Base-by-base conservation (phyloP, 495 filamentous ascomycete species). In the Aspergillus homomorphus region DNA sequence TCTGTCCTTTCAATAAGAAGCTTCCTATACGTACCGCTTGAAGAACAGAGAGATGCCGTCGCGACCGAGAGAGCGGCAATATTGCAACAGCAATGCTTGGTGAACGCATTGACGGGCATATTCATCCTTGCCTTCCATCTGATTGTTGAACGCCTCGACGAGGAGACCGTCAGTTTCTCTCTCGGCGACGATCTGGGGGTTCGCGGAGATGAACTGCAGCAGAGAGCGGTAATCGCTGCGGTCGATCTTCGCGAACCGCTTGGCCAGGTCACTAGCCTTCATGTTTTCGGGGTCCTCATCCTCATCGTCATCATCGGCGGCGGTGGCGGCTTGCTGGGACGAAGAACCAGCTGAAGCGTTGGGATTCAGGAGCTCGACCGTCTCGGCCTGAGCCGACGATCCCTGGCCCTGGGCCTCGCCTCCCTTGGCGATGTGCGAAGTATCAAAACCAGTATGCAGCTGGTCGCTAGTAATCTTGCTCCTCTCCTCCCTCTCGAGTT, bases 11-110 rank as follows among this genome's bases (percentile, higher is more conserved):
- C 43, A 1, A 19, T 30, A 3, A 14, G 14, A 53, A 54, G 12
- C 45, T 8, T 51, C 53, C 22, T 46, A 14, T 24, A 62, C 69
- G 48, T 77, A 83, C 84, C 87, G 84, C 74, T 91, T 95, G 80
- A 98, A 98, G 83, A 98, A 98, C 10, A 98, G 73, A 22, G 84
- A 81, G 7, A 97, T 90, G 4, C 95, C 94, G 67, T 98, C 92
- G 42, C 82, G 83, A 52, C 93, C 92, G 6, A 98, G 78, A 15
- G 89, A 86, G 20, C 92, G 84, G 76, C 94, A 98, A 76, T 98
- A 98, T 73, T 98, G 95, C 23, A 98, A 74, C 20, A 98, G 79
- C 10, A 98, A 79, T 12, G 86, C 93, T 70, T 97, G 92, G 74
- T 98, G 94, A 28, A 98, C 92, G 72, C 89, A 97, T 71, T 93